phyloP scores from a whole-genome alignment of 331 rosid genomes.

The Cucumis variabilis region DNA sequence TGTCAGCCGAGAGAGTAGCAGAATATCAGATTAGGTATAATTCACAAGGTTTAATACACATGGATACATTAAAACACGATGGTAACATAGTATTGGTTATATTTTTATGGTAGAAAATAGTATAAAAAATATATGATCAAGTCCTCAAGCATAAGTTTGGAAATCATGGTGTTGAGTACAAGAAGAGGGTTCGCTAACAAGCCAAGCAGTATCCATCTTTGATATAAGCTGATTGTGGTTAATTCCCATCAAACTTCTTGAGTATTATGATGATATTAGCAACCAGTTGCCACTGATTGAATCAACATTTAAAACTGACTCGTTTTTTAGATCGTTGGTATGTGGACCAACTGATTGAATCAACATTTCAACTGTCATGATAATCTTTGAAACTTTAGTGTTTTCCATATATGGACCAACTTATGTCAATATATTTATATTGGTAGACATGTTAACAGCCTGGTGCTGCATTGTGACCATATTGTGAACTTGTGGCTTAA shows the following conservation, averaged over 20 bases:
- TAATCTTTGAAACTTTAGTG: conserved; percentile 13
- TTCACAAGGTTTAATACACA: too few species aligned
- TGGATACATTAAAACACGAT: too few species aligned
- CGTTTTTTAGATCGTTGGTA: conserved; percentile 29
- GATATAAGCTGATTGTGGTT: conserved; percentile 53
- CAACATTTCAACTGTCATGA: conserved; percentile 28
- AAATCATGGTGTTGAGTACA: conserved; percentile 52
- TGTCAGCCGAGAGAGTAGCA: too few species aligned
- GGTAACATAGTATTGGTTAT: too few species aligned
- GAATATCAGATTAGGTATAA: too few species aligned
- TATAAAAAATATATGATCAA: too few species aligned
- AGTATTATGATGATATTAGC: conserved; percentile 40
- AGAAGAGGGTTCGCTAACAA: conserved; percentile 86
- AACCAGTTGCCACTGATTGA: conserved; percentile 42
- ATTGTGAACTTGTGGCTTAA: not conserved
- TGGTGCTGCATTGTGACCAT: conserved; percentile 29
- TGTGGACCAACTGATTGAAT: too few species aligned
- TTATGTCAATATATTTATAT: conserved; percentile 25
- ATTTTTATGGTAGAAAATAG: too few species aligned
- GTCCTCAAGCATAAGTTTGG: too few species aligned
- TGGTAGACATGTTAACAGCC: not conserved
- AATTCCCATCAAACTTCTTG: conserved; percentile 35
- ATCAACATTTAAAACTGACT: conserved; percentile 33
- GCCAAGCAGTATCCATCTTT: conserved; percentile 91
- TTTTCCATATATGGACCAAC: conserved; percentile 16